Percentiles rank a stretch among this genome's conserved stretches.
Conservation (phyloP, 805 yeast genomes). For the Kuraishia borneana region DNA sequence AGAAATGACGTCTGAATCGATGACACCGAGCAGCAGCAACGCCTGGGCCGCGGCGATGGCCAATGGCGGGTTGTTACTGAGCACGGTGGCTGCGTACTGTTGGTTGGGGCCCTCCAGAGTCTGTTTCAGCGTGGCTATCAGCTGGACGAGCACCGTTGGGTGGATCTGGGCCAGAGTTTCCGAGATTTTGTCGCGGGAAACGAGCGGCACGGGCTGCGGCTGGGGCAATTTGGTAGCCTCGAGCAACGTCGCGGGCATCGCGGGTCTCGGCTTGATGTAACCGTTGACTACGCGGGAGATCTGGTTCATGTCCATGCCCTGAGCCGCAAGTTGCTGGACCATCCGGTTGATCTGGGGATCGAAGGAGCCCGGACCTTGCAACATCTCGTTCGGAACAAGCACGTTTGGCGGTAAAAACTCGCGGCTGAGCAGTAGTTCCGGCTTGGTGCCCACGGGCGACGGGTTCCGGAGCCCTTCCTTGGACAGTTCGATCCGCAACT, state of each 20-base stretch:
- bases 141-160: constrained; percentile 60
- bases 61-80: constrained; percentile 41
- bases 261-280: constrained; percentile 7
- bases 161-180: constrained; percentile 52
- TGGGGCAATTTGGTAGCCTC: constrained; percentile 51
- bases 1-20: constrained; percentile 57
- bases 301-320: constrained; percentile 23
- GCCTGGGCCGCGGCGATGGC: constrained; percentile 68
- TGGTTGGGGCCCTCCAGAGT: constrained; percentile 40
- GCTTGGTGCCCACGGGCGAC: constrained; percentile 24
- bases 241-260: constrained; percentile 35
- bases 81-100: constrained; percentile 38
- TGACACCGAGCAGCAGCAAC: constrained; percentile 63
- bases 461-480: constrained; percentile 44
- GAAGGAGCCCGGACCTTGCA: constrained; percentile 3
- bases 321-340: constrained; percentile 22
- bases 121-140: constrained; percentile 54
- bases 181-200: constrained; percentile 45
- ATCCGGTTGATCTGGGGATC: constrained; percentile 18
- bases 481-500: constrained; percentile 44
- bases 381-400: constrained; percentile 40
- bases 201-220: constrained; percentile 19
- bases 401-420: constrained; percentile 45
- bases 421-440: constrained; percentile 31
- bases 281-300: constrained; percentile 17